phyloP scores from a whole-genome alignment of 2,329 filamentous ascomycete species.

The Fusarium aywerte region DNA sequence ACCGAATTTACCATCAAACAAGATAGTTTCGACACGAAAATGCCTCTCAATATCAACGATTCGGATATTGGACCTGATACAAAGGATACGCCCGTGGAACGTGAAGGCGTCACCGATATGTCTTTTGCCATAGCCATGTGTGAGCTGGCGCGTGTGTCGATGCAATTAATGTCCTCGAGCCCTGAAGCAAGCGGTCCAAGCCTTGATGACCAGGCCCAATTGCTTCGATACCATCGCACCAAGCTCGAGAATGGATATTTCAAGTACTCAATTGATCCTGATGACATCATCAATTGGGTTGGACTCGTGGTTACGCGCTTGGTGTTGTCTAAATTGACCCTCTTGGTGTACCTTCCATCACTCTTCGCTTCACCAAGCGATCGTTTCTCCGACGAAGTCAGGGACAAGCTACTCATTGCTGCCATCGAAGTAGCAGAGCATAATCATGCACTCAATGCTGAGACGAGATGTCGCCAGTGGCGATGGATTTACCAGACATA shows the following conservation, averaged over 20 bases:
- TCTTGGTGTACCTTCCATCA: constrained; percentile 64
- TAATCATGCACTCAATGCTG: constrained; percentile 63
- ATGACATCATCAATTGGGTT: constrained; percentile 53
- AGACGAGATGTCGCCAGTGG: constrained; percentile 61
- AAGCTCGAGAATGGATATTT: constrained; percentile 57
- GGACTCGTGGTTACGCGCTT: constrained; percentile 54
- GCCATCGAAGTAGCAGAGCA: constrained; percentile 67
- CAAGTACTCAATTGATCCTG: constrained; percentile 50
- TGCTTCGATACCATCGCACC: constrained; percentile 59
- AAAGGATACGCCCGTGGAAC: constrained; percentile 58
- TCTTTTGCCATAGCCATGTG: constrained; percentile 54
- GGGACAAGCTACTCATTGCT: constrained; percentile 59
- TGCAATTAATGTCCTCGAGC: constrained; percentile 52
- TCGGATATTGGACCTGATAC: constrained; percentile 61
- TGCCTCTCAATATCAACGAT: constrained; percentile 69
- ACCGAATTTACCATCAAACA: constrained; percentile 60
- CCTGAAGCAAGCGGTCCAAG: constrained; percentile 43
- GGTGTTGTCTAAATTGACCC: constrained; percentile 64
- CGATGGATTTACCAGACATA: constrained; percentile 70
- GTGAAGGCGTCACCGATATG: constrained; percentile 65
- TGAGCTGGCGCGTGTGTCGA: constrained; percentile 51
- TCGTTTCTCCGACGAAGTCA: constrained; percentile 52
- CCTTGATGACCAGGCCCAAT: constrained; percentile 55
- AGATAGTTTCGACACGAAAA: constrained; percentile 61
- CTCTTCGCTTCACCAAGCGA: constrained; percentile 56